Percentiles rank a stretch among this genome's conserved stretches.
These are phyloP conservation scores for Babesia bovis DNA, from an alignment of 169 alveolate species.

Conservation along the genomic window DNA sequence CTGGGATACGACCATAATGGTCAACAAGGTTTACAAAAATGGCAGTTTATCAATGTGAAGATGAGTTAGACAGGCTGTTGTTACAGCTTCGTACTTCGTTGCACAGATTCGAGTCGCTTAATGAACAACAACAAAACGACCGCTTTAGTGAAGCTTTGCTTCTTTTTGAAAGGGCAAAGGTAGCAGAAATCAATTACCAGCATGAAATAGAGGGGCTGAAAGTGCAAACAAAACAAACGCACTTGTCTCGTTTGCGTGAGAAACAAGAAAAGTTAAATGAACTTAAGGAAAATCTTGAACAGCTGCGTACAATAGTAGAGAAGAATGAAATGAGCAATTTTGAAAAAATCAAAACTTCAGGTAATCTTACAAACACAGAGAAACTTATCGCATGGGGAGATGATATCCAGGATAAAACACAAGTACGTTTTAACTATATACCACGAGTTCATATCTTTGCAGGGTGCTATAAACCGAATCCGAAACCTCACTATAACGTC, in stretches of 20 bases:
- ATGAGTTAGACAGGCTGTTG: conserved; percentile 56
- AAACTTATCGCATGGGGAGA: conserved; percentile 70
- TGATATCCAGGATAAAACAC: conserved; percentile 67
- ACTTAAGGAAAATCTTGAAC: conserved; percentile 42
- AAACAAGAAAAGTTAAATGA: conserved; percentile 42
- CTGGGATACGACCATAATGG: not conserved
- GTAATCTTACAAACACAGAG: conserved; percentile 29
- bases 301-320: conserved; percentile 49
- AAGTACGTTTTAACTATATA: conserved; percentile 18
- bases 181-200: conserved; percentile 47
- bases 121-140: conserved; percentile 42
- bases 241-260: conserved; percentile 41
- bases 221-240: conserved; percentile 50
- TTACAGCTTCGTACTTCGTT: conserved; percentile 47
- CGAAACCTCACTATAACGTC: conserved; percentile 87
- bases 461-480: conserved; percentile 59
- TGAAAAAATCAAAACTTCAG: conserved; percentile 31
- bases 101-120: conserved; percentile 46
- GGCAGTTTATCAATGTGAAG: conserved; percentile 63
- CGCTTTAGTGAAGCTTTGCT: conserved; percentile 57
- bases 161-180: conserved; percentile 56
- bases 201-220: conserved; percentile 51
- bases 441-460: not conserved
- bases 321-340: conserved; percentile 22
- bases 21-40: conserved; percentile 1